Evolutionary conservation across 208 protist species (phyloP).

Genomic region (Trypanosoma caninum): DNA sequence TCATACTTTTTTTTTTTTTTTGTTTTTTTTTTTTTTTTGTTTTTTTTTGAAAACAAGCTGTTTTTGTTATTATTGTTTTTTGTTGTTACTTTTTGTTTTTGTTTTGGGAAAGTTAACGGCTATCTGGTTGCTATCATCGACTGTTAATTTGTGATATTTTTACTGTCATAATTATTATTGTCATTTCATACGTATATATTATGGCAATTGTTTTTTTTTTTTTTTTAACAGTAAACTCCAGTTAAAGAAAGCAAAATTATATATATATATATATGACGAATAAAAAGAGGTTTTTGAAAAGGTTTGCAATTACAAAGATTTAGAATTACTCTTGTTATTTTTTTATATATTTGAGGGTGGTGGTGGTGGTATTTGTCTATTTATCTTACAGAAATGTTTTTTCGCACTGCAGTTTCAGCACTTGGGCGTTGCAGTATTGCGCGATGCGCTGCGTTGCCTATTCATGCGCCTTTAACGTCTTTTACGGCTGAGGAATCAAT

Average conservation of each 20-base stretch:
- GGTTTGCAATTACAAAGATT: too few species aligned
- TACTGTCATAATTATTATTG: not conserved
- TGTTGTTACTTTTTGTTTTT: too few species aligned
- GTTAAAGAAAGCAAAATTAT: not conserved
- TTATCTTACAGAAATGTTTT: conserved; percentile 32
- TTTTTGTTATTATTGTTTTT: not conserved
- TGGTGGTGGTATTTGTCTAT: too few species aligned
- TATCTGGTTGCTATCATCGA: too few species aligned
- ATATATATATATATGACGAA: not conserved
- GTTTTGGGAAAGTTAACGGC: too few species aligned
- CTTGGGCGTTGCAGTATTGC: conserved; percentile 33
- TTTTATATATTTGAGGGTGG: too few species aligned
- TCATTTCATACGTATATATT: too few species aligned
- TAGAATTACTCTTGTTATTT: too few species aligned
- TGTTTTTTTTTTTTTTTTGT: conserved; percentile 18
- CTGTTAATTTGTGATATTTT: too few species aligned
- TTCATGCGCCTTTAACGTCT: conserved; percentile 31
- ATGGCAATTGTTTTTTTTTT: not conserved
- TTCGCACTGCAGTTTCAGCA: conserved; percentile 23
- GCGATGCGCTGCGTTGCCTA: not conserved
- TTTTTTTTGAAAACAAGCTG: not conserved
- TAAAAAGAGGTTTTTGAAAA: not conserved
- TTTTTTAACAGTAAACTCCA: not conserved
- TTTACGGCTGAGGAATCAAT: conserved; percentile 69
- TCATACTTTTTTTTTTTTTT: conserved; percentile 10